These are phyloP conservation scores for Ceratocystis lukuohia DNA, from an alignment of 2,329 filamentous ascomycete species.

Conservation along the genomic window DNA sequence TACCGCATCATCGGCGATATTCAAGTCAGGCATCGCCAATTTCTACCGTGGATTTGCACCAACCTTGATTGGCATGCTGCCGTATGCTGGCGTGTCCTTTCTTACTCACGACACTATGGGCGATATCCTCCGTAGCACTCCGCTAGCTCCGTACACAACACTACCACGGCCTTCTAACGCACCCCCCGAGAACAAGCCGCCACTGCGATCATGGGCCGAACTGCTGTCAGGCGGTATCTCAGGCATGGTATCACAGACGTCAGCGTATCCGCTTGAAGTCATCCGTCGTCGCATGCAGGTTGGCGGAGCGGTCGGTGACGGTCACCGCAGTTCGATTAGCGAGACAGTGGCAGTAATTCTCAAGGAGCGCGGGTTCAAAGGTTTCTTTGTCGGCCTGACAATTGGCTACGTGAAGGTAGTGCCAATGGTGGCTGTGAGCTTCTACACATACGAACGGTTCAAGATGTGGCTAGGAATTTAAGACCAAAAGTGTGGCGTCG, in stretches of 20 bases:
- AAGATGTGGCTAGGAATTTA: constrained; percentile 55
- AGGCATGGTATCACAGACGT: constrained; percentile 78
- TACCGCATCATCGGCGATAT: constrained; percentile 22
- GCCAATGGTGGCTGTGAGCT: constrained; percentile 65
- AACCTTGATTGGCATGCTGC: constrained; percentile 86
- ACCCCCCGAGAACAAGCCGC: constrained; percentile 46
- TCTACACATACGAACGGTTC: constrained; percentile 52
- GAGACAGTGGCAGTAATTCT: constrained; percentile 70
- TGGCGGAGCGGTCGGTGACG: constrained; percentile 83
- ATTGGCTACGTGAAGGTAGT: constrained; percentile 94
- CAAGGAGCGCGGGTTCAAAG: constrained; percentile 58
- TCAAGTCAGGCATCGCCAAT: constrained; percentile 60
- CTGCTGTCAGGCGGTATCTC: constrained; percentile 72
- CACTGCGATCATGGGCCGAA: constrained; percentile 75
- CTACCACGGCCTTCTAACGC: constrained; percentile 46
- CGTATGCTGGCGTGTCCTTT: constrained; percentile 92
- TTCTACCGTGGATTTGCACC: constrained; percentile 92
- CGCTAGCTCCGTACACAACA: constrained; percentile 59
- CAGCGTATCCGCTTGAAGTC: constrained; percentile 87
- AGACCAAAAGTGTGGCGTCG: constrained; percentile 17
- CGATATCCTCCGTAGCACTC: constrained; percentile 62
- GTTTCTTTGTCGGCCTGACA: constrained; percentile 84
- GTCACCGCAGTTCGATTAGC: constrained; percentile 58
- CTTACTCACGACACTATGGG: constrained; percentile 84
- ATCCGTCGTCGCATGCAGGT: constrained; percentile 92